Evolutionary conservation across 2,329 filamentous ascomycete species (phyloP).

Genomic region (Metarhizium brunneum): DNA sequence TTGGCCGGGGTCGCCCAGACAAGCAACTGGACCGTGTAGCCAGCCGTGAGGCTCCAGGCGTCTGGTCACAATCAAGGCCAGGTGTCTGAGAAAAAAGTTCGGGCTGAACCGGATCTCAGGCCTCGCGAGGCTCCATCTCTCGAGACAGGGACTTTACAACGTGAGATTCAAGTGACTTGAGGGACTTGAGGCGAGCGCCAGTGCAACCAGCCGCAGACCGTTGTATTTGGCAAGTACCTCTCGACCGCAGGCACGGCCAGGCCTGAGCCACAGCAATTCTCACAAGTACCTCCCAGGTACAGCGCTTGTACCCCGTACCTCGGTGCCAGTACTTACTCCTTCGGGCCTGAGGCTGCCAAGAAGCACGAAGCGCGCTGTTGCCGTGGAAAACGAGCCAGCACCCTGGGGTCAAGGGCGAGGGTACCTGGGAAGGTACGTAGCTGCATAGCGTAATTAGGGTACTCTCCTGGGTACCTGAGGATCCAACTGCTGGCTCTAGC

Average conservation of each 20-base stretch:
- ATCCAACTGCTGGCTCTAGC: constrained; percentile 15
- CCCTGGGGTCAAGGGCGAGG: neutral
- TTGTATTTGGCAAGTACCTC: constrained; percentile 1
- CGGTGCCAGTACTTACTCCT: neutral
- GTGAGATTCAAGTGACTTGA: neutral
- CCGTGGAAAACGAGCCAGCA: constrained; percentile 16
- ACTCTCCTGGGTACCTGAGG: constrained; percentile 5
- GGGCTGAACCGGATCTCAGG: constrained; percentile 25
- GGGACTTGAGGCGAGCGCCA: neutral
- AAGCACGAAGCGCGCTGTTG: constrained; percentile 16
- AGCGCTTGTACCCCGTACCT: neutral
- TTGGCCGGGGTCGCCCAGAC: neutral
- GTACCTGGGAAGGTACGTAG: constrained; percentile 1
- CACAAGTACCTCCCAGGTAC: constrained; percentile 1
- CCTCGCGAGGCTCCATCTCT: neutral
- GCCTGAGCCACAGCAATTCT: neutral
- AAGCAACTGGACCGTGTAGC: neutral
- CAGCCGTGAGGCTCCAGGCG: neutral
- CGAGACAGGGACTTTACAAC: neutral
- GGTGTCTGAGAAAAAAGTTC: constrained; percentile 18
- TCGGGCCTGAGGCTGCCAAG: constrained; percentile 25
- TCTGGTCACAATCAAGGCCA: no score
- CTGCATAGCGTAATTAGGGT: neutral
- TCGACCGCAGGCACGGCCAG: neutral
- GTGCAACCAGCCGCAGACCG: neutral